Conservation (phyloP, 2,329 filamentous ascomycete genomes). For the Cladosporium sp. region DNA sequence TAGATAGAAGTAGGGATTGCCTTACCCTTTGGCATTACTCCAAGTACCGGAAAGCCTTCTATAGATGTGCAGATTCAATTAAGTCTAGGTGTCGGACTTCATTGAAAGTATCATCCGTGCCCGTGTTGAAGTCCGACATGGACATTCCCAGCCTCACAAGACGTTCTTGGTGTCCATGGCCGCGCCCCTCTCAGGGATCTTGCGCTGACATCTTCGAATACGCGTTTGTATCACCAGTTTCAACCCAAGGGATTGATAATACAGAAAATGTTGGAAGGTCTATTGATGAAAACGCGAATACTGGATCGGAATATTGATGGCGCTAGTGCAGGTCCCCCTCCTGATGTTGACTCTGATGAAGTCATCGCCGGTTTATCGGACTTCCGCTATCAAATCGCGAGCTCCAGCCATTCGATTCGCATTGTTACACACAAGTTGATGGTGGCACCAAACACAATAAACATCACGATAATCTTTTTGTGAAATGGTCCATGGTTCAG, state of each 20-base stretch:
- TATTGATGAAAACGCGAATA: not conserved
- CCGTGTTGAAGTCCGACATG: conserved; percentile 1
- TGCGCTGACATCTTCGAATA: too few species aligned
- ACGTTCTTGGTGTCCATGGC: too few species aligned
- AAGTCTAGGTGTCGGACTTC: conserved; percentile 5
- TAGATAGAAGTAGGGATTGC: too few species aligned
- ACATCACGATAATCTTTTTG: too few species aligned
- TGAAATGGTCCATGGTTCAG: too few species aligned
- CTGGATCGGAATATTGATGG: not conserved
- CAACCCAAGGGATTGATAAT: too few species aligned
- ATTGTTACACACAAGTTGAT: not conserved
- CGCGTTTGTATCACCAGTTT: too few species aligned
- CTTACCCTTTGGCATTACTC: not conserved
- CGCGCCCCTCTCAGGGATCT: too few species aligned
- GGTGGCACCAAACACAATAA: not conserved
- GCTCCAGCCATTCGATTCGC: not conserved
- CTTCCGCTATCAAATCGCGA: not conserved
- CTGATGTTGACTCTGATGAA: not conserved
- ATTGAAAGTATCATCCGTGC: conserved; percentile 8
- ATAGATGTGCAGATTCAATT: conserved; percentile 2
- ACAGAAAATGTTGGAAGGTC: too few species aligned
- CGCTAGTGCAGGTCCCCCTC: conserved; percentile 8
- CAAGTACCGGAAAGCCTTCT: not conserved
- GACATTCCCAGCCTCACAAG: not conserved
- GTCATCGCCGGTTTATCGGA: not conserved